Evolutionary conservation across 2,329 filamentous ascomycete species (phyloP), one percentile per base, ranked within the genome.

Genomic region (Claviceps monticola): DNA sequence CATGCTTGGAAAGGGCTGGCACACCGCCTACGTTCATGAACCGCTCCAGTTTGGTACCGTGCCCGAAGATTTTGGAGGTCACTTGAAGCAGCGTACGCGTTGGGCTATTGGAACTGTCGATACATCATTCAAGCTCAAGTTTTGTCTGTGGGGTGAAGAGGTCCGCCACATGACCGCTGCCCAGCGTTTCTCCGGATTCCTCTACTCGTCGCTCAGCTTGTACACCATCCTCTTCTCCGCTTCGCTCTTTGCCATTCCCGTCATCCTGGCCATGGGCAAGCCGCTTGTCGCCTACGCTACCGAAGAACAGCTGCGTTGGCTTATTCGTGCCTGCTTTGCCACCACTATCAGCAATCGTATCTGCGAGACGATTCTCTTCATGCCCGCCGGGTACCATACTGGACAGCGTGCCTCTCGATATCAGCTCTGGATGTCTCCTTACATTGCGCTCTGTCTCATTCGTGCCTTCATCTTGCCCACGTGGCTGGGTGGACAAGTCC

Each of bases 361-460:
- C 1, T 76, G 72, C 61, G 78, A 81, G 59, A 72, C 76, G 53
- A 67, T 74, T n/a, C 69, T 78, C n/a, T 81, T 74, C 60, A 70
- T 79, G 13, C 78, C 78, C 0, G 71, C 76, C 1, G 78, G 79
- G 19, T 81, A 81, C 59, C 73, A 78, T 60, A 76, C 75, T 11
- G 78, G 76, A 4, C 76, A 79, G 61, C 71, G 78, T 51, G 76
- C 76, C 41, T 71, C 72, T 2, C 69, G 76, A 4, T 75, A 75
- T 55, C 74, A 79, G 62, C 67, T 82, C 29, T 82, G 79, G 78
- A 82, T 82, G 78, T 72, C 78, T 6, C 78, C 78, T 0, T 82
- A 80, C 62, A 76, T 80, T 54, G 75, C 76, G 0, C 67, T 79
- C 11, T 76, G 74, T 58, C 73, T 82, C 51, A 64, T 80, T 49